Percentiles rank a stretch among this genome's conserved stretches.
phyloP scores from a whole-genome alignment of 768 basidiomycete species.

The Phanerochaete carnosa region DNA sequence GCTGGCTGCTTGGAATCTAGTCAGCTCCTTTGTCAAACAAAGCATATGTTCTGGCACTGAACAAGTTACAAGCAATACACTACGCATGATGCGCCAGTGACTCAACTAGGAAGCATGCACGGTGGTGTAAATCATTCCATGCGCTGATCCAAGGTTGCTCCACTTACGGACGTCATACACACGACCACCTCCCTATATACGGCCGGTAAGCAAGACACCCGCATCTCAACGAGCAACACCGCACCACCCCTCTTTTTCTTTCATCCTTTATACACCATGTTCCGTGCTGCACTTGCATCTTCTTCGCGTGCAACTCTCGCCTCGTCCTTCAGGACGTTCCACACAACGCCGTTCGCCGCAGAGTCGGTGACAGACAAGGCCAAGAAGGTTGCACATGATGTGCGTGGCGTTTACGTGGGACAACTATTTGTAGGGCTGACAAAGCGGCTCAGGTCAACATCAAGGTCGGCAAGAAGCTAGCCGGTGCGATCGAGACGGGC shows the following conservation, averaged over 20 bases:
- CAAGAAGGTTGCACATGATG: slow-evolving; percentile 36
- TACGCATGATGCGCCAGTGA: too few species aligned
- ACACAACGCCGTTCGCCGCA: slow-evolving; percentile 26
- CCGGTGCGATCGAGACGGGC: slow-evolving; percentile 37
- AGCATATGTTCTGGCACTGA: too few species aligned
- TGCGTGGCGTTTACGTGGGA: slow-evolving; percentile 11
- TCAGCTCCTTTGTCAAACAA: too few species aligned
- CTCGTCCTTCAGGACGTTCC: slow-evolving; percentile 23
- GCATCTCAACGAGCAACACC: neutral
- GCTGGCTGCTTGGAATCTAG: too few species aligned
- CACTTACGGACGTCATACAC: neutral
- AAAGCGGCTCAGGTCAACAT: slow-evolving; percentile 33
- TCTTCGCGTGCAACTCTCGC: slow-evolving; percentile 16
- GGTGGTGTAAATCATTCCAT: neutral
- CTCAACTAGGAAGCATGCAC: too few species aligned
- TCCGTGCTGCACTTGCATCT: slow-evolving; percentile 24
- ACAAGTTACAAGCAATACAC: too few species aligned
- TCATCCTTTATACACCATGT: slow-evolving; percentile 17
- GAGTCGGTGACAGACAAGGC: slow-evolving; percentile 39
- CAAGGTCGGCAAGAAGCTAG: slow-evolving; percentile 34
- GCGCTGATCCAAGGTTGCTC: neutral
- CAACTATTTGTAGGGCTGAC: neutral
- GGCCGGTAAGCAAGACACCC: neutral
- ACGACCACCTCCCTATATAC: neutral
- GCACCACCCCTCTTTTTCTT: neutral